A percentile compares a stretch with the other conserved stretches of the same genome.
phyloP scores from a whole-genome alignment of 495 filamentous ascomycete genomes.

The Podospora pseudoanserina region DNA sequence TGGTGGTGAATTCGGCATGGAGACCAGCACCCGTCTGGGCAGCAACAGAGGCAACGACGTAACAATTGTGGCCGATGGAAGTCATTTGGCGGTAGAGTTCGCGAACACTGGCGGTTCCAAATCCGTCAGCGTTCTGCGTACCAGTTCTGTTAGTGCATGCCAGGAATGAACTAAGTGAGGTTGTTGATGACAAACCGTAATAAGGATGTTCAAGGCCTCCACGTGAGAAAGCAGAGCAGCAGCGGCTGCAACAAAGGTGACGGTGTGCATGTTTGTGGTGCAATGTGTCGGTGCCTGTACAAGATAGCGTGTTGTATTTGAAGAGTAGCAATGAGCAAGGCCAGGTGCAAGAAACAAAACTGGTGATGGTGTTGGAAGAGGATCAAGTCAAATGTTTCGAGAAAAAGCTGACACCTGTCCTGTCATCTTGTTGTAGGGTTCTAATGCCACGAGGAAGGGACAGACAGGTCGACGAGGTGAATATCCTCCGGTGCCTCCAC shows the following conservation, averaged over 20 bases:
- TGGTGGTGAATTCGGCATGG: constrained; percentile 28
- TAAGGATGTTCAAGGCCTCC: constrained; percentile 24
- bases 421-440: neutral
- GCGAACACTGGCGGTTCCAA: constrained; percentile 39
- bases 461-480: neutral
- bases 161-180: neutral
- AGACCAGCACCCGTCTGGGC: constrained; percentile 29
- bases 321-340: neutral
- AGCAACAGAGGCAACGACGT: constrained; percentile 33
- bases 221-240: constrained; percentile 3
- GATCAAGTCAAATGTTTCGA: neutral
- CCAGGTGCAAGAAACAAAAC: neutral
- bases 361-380: neutral
- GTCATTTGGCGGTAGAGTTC: constrained; percentile 41
- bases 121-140: constrained; percentile 43
- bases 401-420: neutral
- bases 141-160: neutral
- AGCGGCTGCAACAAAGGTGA: neutral
- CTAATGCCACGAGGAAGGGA: neutral
- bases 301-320: neutral
- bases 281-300: neutral
- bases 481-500: neutral
- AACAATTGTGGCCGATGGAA: constrained; percentile 36
- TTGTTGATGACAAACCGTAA: constrained; percentile 15
- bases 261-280: neutral